Conservation (phyloP, 352 stramenopile species). For the Phytophthora pini region DNA sequence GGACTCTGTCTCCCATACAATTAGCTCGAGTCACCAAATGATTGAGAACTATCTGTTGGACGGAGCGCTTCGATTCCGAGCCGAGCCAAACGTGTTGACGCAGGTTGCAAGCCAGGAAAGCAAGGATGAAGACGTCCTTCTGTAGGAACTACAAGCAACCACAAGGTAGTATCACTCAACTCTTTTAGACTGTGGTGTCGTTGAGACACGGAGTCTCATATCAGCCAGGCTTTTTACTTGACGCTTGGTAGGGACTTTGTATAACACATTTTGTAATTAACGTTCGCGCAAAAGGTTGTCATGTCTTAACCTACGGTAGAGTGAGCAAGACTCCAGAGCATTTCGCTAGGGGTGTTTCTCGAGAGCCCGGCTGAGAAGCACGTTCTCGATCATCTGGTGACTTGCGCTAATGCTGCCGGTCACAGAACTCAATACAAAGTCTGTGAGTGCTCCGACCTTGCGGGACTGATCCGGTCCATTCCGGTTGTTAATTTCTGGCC, state of each 20-base stretch:
- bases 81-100: conserved; percentile 22
- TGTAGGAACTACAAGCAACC: conserved; percentile 8
- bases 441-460: conserved; percentile 52
- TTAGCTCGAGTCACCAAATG: conserved; percentile 74
- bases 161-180: conserved; percentile 18
- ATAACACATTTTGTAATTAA: conserved; percentile 40
- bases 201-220: conserved; percentile 25
- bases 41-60: conserved; percentile 76
- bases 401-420: conserved; percentile 47
- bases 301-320: conserved; percentile 17
- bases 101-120: conserved; percentile 20
- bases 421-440: conserved; percentile 56
- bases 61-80: conserved; percentile 30
- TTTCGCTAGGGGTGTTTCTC: conserved; percentile 14
- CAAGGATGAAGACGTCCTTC: conserved; percentile 14
- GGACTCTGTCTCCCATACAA: conserved; percentile 62
- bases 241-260: conserved; percentile 29
- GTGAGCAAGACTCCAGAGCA: background rate
- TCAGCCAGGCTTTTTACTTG: conserved; percentile 12
- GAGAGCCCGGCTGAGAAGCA: conserved; percentile 42
- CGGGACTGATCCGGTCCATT: conserved; percentile 35
- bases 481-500: conserved; percentile 39
- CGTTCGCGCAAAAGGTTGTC: conserved; percentile 7
- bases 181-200: conserved; percentile 27
- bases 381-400: conserved; percentile 66